These are phyloP conservation scores for Blastocystis sp. DNA, from an alignment of 352 stramenopile species.

Conservation along the genomic window DNA sequence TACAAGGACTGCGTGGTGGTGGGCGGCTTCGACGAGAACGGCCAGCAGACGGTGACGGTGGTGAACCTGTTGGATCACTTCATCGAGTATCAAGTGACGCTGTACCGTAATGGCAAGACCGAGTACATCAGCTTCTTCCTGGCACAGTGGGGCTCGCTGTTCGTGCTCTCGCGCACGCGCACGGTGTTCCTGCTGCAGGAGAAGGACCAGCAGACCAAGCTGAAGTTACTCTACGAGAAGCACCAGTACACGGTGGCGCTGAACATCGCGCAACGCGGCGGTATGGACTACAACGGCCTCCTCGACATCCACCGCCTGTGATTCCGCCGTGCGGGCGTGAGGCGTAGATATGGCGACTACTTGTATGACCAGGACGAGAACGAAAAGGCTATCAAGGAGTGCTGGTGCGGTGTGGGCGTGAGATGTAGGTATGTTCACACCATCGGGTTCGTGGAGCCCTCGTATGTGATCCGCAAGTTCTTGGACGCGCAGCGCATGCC, in stretches of 20 bases:
- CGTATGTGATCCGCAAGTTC: slow-evolving; percentile 95
- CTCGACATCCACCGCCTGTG: slow-evolving; percentile 84
- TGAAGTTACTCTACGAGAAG: slow-evolving; percentile 91
- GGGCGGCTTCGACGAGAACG: slow-evolving; percentile 58
- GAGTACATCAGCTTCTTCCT: slow-evolving; percentile 51
- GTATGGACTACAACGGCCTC: slow-evolving; percentile 88
- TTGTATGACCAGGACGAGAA: slow-evolving; percentile 95
- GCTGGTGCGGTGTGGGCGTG: slow-evolving; percentile 70
- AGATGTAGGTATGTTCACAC: slow-evolving; percentile 63
- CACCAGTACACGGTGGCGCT: slow-evolving; percentile 90
- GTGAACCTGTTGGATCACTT: slow-evolving; percentile 48
- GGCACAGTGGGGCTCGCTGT: slow-evolving; percentile 62
- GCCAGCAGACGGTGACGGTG: slow-evolving; percentile 42
- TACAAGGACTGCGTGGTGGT: slow-evolving; percentile 50
- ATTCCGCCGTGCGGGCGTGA: slow-evolving; percentile 68
- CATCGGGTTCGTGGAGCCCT: slow-evolving; percentile 88
- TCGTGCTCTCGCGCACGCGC: slow-evolving; percentile 70
- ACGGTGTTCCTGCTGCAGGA: slow-evolving; percentile 87
- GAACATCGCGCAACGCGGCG: slow-evolving; percentile 70
- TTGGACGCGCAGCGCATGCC: slow-evolving; percentile 93
- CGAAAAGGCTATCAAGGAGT: slow-evolving; percentile 89
- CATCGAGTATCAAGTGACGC: slow-evolving; percentile 28
- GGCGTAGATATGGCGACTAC: slow-evolving; percentile 86
- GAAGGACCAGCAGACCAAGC: slow-evolving; percentile 89
- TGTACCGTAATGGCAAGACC: slow-evolving; percentile 63